Evolutionary conservation across 768 basidiomycete genomes (phyloP).

Genomic region (Leucosporidium creatinivorum): DNA sequence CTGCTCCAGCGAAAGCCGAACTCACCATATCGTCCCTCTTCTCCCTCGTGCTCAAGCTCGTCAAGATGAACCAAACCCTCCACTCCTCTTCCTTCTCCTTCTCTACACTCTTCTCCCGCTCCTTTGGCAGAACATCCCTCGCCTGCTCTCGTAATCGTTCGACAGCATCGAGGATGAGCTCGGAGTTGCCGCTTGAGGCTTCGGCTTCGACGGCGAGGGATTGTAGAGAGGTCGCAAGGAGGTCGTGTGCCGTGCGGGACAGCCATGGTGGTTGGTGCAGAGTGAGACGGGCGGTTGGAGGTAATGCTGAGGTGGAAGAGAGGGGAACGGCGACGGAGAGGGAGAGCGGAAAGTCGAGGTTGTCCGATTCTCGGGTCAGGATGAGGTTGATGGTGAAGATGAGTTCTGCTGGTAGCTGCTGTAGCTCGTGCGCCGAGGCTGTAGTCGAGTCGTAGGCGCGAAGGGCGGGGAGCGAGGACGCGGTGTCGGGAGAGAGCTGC

Average conservation of each 20-base stretch:
- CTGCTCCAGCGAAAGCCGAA: too few species aligned
- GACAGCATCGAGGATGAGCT: conserved; percentile 28
- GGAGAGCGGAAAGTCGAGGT: conserved; percentile 1
- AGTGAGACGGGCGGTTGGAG: background rate
- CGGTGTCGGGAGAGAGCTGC: conserved; percentile 8
- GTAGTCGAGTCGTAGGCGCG: background rate
- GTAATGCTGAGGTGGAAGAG: background rate
- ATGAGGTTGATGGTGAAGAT: conserved; percentile 8
- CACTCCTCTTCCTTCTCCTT: background rate
- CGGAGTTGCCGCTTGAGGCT: conserved; percentile 12
- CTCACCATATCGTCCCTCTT: conserved; percentile 41
- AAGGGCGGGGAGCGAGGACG: conserved; percentile 4
- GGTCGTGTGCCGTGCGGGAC: conserved; percentile 13
- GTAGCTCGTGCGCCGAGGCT: background rate
- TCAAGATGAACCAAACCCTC: conserved; percentile 45
- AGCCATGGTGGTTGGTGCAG: conserved; percentile 32
- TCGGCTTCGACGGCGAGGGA: background rate
- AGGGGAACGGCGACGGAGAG: conserved; percentile 15
- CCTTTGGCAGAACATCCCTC: background rate
- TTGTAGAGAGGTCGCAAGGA: background rate
- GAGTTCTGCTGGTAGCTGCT: background rate
- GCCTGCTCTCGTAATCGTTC: conserved; percentile 25
- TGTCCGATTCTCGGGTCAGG: conserved; percentile 2
- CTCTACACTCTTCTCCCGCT: background rate
- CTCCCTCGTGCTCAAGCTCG: conserved; percentile 40